Evolutionary conservation across 495 filamentous ascomycete species (phyloP), one percentile per base, ranked within the genome.

Genomic region (Tuber indicum): DNA sequence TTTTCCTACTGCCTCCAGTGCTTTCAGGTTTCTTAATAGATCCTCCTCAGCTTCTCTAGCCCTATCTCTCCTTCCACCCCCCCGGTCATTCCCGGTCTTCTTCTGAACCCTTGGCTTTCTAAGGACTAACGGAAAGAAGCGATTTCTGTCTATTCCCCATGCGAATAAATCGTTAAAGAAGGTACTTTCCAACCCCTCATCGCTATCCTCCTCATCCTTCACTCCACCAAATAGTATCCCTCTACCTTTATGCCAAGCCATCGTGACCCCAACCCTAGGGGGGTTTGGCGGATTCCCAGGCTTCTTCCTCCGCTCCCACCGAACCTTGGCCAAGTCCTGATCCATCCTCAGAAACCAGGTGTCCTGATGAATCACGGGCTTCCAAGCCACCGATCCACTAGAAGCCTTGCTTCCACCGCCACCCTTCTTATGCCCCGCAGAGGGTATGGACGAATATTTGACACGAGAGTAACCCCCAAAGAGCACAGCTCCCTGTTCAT

Each of bases 201-300:
- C 96, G 78, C 88, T 96, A 82, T 97, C 88, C 82, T 97, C 94
- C 1, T 97, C 91, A 81, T 98, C 96, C 76, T 97, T 92, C 9
- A 99, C 96, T 75, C 96, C 96, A 58, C 96, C 96, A 81, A 99
- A 99, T 84, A 91, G 85, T 76, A 99, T 93, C 3, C 96, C 96
- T 76, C 96, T 89, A 1, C 96, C 94, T 84, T 94, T 94, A 84
- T 98, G 96, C 82, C 91, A 91, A 0, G 92, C 89, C 93, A 97
- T 97, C 2, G 94, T 97, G 23, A 92, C 89, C 71, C 96, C 96
- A 3, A 93, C 94, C 41, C 95, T 89, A 3, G 92, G 76, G 8
- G 96, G 96, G 78, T 90, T 93, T 0, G 96, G 96, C 23, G 92
- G 83, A 82, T 98, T 99, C 8, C 91, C 93, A 36, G 96, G 94